These are phyloP conservation scores for Striga asiatica DNA, from an alignment of 257 asterid genomes.

Conservation along the genomic window DNA sequence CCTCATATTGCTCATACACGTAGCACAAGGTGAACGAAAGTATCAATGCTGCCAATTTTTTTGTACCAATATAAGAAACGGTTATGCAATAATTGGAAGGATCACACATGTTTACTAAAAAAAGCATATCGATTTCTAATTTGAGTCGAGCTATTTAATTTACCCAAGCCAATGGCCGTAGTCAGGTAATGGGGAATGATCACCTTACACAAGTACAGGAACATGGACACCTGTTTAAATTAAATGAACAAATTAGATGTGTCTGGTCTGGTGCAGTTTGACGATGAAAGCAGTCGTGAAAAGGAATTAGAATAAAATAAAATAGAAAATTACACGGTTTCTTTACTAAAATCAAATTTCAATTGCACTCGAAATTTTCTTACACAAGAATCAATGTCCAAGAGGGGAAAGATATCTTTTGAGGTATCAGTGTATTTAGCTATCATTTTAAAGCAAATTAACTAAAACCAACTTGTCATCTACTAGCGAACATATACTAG, in stretches of 20 bases:
- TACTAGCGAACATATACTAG: no score
- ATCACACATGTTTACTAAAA: neutral
- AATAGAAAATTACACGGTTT: neutral
- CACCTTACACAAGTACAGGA: slow-evolving; percentile 52
- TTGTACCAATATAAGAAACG: slow-evolving; percentile 7
- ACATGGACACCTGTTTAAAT: slow-evolving; percentile 39
- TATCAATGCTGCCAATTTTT: slow-evolving; percentile 47
- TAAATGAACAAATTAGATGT: slow-evolving; percentile 11
- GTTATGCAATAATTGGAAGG: neutral
- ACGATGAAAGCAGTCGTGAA: neutral
- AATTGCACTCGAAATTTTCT: neutral
- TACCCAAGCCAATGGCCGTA: slow-evolving; percentile 59
- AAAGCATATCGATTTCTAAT: neutral
- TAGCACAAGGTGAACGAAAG: slow-evolving; percentile 56
- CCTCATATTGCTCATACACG: slow-evolving; percentile 83
- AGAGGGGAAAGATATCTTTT: neutral
- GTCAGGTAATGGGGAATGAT: slow-evolving; percentile 42
- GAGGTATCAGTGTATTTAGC: neutral
- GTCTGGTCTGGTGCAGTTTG: neutral
- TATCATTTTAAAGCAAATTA: neutral
- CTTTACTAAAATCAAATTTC: neutral
- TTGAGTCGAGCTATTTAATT: slow-evolving; percentile 5
- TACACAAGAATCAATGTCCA: neutral
- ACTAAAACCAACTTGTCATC: neutral
- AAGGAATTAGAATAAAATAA: no score